phyloP scores from a whole-genome alignment of 1,139 yeast genomes.

The Pichia sp. region DNA sequence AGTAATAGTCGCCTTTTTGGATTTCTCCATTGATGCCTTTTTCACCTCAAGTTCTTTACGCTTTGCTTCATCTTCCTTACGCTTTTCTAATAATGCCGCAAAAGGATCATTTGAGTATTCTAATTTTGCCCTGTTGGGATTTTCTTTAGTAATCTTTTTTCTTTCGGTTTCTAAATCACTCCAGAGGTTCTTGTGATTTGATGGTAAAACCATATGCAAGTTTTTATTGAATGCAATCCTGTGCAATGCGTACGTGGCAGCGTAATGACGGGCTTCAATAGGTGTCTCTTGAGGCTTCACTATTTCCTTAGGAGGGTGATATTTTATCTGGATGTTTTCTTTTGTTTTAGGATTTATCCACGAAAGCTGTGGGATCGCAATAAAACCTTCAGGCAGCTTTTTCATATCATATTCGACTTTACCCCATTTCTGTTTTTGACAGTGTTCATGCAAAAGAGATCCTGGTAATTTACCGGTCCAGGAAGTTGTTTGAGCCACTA shows the following conservation, averaged over 20 bases:
- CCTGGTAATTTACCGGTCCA: constrained; percentile 97
- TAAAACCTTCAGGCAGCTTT: constrained; percentile 40
- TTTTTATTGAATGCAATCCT: constrained; percentile 75
- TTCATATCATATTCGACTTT: constrained; percentile 72
- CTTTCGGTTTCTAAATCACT: constrained; percentile 55
- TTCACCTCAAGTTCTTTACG: constrained; percentile 38
- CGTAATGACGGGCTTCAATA: constrained; percentile 81
- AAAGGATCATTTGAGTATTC: constrained; percentile 69
- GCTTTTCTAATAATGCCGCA: constrained; percentile 45
- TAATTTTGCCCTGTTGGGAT: constrained; percentile 39
- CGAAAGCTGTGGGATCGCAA: constrained; percentile 31
- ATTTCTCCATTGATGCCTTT: constrained; percentile 31
- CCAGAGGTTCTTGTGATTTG: constrained; percentile 78
- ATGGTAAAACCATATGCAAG: constrained; percentile 80
- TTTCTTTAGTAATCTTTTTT: constrained; percentile 33
- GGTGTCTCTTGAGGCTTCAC: constrained; percentile 68
- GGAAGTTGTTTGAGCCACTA: constrained; percentile 52
- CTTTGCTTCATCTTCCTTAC: constrained; percentile 34
- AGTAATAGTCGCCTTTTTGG: constrained; percentile 33
- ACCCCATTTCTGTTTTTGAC: constrained; percentile 87
- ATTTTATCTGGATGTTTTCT: constrained; percentile 49
- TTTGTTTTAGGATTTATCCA: constrained; percentile 79
- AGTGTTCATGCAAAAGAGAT: constrained; percentile 75
- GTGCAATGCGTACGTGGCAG: constrained; percentile 82
- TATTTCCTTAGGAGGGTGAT: constrained; percentile 49